phyloP scores from a whole-genome alignment of 2,329 filamentous ascomycete species.

The Fusarium guadeloupense region DNA sequence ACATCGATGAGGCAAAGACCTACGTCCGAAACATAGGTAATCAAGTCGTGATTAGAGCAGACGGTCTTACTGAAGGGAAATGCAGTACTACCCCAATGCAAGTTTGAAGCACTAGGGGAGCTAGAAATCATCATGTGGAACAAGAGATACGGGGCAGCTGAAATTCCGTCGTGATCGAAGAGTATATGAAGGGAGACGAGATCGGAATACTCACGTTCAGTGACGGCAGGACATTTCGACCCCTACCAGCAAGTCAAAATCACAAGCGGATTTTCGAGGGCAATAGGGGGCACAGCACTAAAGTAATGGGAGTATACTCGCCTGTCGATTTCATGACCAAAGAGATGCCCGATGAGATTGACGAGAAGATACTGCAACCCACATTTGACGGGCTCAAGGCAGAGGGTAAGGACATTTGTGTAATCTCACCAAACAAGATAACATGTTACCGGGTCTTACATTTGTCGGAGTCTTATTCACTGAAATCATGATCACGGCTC shows the following conservation, averaged over 20 bases:
- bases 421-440: background rate
- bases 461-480: background rate
- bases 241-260: constrained; percentile 74
- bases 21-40: constrained; percentile 70
- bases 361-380: constrained; percentile 67
- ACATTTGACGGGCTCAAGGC: constrained; percentile 69
- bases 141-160: constrained; percentile 72
- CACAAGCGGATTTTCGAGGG: constrained; percentile 76
- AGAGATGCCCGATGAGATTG: constrained; percentile 66
- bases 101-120: constrained; percentile 69
- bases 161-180: constrained; percentile 76
- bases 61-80: constrained; percentile 78
- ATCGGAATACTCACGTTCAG: constrained; percentile 73
- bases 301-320: constrained; percentile 79
- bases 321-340: constrained; percentile 64
- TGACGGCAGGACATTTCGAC: constrained; percentile 70
- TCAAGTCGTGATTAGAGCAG: constrained; percentile 77
- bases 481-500: background rate
- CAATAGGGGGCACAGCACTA: constrained; percentile 75
- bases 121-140: constrained; percentile 75
- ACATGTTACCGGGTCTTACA: background rate
- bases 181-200: constrained; percentile 75
- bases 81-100: constrained; percentile 56
- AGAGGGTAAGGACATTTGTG: constrained; percentile 53
- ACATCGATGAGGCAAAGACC: constrained; percentile 65